phyloP scores from a whole-genome alignment of 2,329 filamentous ascomycete genomes.

The Epichloe uncinata region DNA sequence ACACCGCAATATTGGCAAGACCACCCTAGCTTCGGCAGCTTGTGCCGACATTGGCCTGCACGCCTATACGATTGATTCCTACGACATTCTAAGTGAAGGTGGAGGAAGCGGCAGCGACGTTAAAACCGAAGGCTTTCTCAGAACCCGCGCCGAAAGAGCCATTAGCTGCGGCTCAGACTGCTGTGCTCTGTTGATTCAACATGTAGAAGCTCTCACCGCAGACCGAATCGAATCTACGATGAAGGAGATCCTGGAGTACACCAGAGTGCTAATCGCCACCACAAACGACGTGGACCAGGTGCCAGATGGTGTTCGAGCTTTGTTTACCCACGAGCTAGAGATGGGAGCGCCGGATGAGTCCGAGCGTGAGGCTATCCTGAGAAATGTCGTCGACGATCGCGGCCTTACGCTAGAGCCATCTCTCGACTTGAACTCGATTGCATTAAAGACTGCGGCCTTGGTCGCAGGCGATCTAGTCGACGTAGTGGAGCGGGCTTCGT shows the following conservation, averaged over 20 bases:
- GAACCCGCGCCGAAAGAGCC: slow-evolving; percentile 76
- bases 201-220: slow-evolving; percentile 81
- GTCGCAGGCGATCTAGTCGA: slow-evolving; percentile 91
- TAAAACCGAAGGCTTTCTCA: slow-evolving; percentile 84
- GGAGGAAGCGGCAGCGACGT: slow-evolving; percentile 71
- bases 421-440: slow-evolving; percentile 72
- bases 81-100: slow-evolving; percentile 88
- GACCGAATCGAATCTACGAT: slow-evolving; percentile 80
- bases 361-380: slow-evolving; percentile 78
- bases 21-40: slow-evolving; percentile 61
- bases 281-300: slow-evolving; percentile 94
- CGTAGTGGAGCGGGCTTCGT: slow-evolving; percentile 78
- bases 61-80: slow-evolving; percentile 77
- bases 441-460: slow-evolving; percentile 87
- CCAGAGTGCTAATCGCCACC: slow-evolving; percentile 77
- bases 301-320: slow-evolving; percentile 72
- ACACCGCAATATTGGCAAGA: slow-evolving; percentile 86
- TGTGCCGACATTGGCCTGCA: slow-evolving; percentile 86
- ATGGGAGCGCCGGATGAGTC: slow-evolving; percentile 86
- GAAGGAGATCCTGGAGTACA: slow-evolving; percentile 68
- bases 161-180: slow-evolving; percentile 75
- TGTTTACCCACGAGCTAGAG: slow-evolving; percentile 93
- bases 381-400: slow-evolving; percentile 61
- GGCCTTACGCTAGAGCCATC: slow-evolving; percentile 67
- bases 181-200: slow-evolving; percentile 74